Conservation (phyloP, 805 yeast genomes). For the Saturnispora bothae region DNA sequence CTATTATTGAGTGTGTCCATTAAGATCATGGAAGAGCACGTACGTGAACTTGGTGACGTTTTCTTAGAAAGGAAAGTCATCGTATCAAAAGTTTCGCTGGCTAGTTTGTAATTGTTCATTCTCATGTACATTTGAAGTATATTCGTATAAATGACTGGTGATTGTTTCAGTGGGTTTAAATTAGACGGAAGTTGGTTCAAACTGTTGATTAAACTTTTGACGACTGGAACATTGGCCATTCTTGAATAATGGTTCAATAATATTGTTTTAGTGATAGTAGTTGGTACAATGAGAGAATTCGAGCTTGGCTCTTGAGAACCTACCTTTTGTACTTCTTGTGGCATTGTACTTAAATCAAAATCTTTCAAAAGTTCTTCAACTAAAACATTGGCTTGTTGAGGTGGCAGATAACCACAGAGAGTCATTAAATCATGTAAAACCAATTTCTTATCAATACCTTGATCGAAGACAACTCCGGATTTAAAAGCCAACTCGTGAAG, state of each 20-base stretch:
- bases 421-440: conserved; percentile 31
- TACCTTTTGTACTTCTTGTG: neutral
- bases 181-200: conserved; percentile 9
- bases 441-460: conserved; percentile 20
- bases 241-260: conserved; percentile 37
- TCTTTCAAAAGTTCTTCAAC: conserved; percentile 28
- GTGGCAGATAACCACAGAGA: conserved; percentile 17
- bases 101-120: conserved; percentile 42
- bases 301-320: neutral
- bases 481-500: conserved; percentile 28
- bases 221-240: conserved; percentile 26
- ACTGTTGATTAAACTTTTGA: conserved; percentile 31
- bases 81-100: conserved; percentile 65
- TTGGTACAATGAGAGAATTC: conserved; percentile 19
- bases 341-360: conserved; percentile 12
- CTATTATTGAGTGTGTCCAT: conserved; percentile 52
- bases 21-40: conserved; percentile 65
- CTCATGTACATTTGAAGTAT: conserved; percentile 53
- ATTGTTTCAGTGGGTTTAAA: conserved; percentile 12
- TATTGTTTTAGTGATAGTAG: conserved; percentile 33
- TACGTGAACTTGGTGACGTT: conserved; percentile 55
- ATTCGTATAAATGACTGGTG: conserved; percentile 38
- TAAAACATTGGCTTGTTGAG: conserved; percentile 15
- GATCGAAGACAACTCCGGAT: conserved; percentile 9
- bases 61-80: conserved; percentile 67